Conservation (phyloP, 441 rosid species). For the Melastoma candidum region DNA sequence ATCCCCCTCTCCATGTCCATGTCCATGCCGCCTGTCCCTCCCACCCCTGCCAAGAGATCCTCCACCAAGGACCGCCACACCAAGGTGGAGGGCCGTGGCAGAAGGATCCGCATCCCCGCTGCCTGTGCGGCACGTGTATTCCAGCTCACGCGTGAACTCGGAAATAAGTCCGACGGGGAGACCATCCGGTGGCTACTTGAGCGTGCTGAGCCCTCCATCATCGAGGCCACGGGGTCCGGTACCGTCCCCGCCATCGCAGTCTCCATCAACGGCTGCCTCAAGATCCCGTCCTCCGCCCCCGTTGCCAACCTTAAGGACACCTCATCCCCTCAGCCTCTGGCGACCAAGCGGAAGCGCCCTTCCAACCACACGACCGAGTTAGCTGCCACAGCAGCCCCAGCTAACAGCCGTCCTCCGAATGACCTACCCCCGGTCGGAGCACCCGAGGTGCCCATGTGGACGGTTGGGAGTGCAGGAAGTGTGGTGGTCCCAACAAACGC, state of each 20-base stretch:
- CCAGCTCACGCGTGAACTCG: conserved; percentile 54
- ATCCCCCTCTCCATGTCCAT: conserved; percentile 6
- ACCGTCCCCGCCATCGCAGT: conserved; percentile 42
- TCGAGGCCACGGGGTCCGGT: conserved; percentile 46
- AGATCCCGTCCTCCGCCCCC: conserved; percentile 26
- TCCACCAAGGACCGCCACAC: conserved; percentile 55
- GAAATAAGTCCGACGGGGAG: conserved; percentile 66
- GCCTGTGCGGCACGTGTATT: conserved; percentile 56
- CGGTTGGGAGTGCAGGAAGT: conserved; percentile 28
- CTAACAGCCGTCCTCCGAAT: conserved; percentile 28
- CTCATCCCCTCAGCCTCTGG: conserved; percentile 1
- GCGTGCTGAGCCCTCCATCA: conserved; percentile 43
- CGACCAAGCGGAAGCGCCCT: conserved; percentile 26
- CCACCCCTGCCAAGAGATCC: conserved; percentile 18
- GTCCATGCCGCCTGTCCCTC: neutral
- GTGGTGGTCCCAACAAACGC: conserved; percentile 9
- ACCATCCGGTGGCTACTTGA: conserved; percentile 62
- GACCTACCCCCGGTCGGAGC: conserved; percentile 19
- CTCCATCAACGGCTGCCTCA: conserved; percentile 35
- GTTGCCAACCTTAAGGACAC: neutral
- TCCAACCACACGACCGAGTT: conserved; percentile 20
- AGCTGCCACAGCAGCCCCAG: conserved; percentile 15
- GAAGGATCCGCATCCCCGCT: conserved; percentile 57
- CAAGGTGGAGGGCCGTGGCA: conserved; percentile 62
- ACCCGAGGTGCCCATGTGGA: conserved; percentile 28